Evolutionary conservation across 2,329 filamentous ascomycete species (phyloP), one percentile per base, ranked within the genome.

Genomic region (Madurella fahalii): DNA sequence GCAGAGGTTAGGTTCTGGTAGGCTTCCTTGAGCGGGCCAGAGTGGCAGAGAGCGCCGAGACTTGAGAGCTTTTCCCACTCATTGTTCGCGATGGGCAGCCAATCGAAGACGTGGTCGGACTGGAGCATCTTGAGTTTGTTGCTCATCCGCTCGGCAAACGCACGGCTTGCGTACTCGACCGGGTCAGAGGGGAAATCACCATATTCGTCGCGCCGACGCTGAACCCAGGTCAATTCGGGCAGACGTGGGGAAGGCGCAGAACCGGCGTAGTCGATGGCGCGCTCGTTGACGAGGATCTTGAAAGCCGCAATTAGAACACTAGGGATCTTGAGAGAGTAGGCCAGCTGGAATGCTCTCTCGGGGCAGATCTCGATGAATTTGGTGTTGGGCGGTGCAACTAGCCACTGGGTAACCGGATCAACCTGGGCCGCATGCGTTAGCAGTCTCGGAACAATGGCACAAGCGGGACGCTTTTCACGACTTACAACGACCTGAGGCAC

Each of bases 301-400:
- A 86, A 87, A 0, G 83, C 73, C 17, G 69, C 64, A 32, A 74
- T 73, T 0, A 76, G 70, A 2, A 83, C 63, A 12, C 71, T 65
- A 0, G 70, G 64, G 9, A 76, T 70, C 54, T 76, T 58, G 5
- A 84, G 61, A 2, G 68, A 68, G 58, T 75, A 75, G 5, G 77
- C 83, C 8, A 89, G 80, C 18, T 77, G 75, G 32, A 87, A 74
- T 8, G 78, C 71, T 49, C 81, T 77, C 60, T 88, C 85, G 0
- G 85, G 80, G 37, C 86, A 75, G 5, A 83, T 70, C 61, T 88
- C 84, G 13, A 87, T 74, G 60, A 89, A 84, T 1, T 74, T 70
- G 4, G 68, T 70, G 62, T 89, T 88, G 0, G 68, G 71, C 2
- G 71, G 67, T 17, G 74, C 70, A 57, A 81, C 75, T 11, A 88